Evolutionary conservation across 2,329 filamentous ascomycete species (phyloP), one percentile per base, ranked within the genome.

Genomic region (Trichoderma oligosporum): DNA sequence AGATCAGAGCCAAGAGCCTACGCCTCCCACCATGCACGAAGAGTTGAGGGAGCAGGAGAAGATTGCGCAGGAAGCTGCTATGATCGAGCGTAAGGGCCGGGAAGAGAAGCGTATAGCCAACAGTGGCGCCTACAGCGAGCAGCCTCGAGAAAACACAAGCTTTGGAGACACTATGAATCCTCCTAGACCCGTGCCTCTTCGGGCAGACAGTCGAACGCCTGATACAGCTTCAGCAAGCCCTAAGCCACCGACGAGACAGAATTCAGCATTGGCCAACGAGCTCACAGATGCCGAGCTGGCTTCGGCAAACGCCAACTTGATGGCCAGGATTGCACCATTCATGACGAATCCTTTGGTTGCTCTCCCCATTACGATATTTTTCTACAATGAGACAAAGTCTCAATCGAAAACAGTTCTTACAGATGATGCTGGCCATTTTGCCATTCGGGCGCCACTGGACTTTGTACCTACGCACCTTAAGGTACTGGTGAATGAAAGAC

Each of bases 381-480:
- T 99, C 72, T 99, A 95, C 74, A 94, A 97, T 65, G 85, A 95
- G 12, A 74, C 81, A 2, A 81, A 85, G 49, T 96, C 93, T 1
- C 86, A 91, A 64, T 95, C 93, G 25, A 83, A 88, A 52, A 96
- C 89, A 0, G 84, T 96, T 3, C 81, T 83, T 61, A 99, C 95
- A 0, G 88, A 97, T 66, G 88, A 94, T 29, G 85, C 89, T 0
- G 94, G 94, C 0, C 94, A 99, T 71, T 99, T 99, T 66, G 82
- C 78, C 38, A 77, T 92, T 27, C 83, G 91, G 11, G 91, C 89
- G 6, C 83, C 90, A 0, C 77, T 99, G 31, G 88, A 94, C 25
- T 99, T 99, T 68, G 77, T 96, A 1, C 95, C 94, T 0, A 97
- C 91, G 0, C 86, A 96, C 69, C 85, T 97, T 22, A 82, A 91